These are phyloP conservation scores for Mortierella sp. DNA, from an alignment of 371 early-diverging fungal species.

Conservation along the genomic window DNA sequence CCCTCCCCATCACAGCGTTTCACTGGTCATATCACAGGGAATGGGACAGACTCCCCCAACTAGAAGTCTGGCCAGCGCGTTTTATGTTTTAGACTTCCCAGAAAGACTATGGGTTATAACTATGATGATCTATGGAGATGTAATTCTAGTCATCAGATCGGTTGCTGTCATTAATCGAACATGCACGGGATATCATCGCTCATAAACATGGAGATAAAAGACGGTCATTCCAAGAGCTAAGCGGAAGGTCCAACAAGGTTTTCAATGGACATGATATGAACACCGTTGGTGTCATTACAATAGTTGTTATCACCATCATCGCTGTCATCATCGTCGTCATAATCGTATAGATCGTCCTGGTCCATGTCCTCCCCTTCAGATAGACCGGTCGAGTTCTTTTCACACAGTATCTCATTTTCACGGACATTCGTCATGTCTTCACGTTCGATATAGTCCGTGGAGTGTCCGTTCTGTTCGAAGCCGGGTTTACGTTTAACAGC, in stretches of 20 bases:
- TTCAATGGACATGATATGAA: constrained; percentile 45
- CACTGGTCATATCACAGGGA: no score
- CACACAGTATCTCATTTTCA: constrained; percentile 18
- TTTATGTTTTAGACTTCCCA: no score
- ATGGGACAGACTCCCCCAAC: no score
- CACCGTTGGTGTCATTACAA: constrained; percentile 8
- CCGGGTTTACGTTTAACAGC: constrained; percentile 36
- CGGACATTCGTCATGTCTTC: not conserved
- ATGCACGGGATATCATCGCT: no score
- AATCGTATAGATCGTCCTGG: constrained; percentile 17
- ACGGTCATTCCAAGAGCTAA: constrained; percentile 1
- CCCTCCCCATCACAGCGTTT: no score
- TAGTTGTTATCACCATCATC: constrained; percentile 1
- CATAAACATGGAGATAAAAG: constrained; percentile 3
- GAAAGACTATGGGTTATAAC: no score
- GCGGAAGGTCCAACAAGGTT: constrained; percentile 38
- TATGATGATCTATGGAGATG: no score
- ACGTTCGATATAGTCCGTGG: constrained; percentile 19
- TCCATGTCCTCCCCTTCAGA: constrained; percentile 24
- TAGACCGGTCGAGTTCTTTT: constrained; percentile 22
- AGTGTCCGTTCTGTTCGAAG: constrained; percentile 11
- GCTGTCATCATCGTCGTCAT: constrained; percentile 12
- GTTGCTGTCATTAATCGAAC: no score
- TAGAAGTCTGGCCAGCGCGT: no score
- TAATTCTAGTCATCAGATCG: no score